These are phyloP conservation scores for Colletotrichum liaoningense DNA, from an alignment of 2,329 filamentous ascomycete species.

Conservation along the genomic window DNA sequence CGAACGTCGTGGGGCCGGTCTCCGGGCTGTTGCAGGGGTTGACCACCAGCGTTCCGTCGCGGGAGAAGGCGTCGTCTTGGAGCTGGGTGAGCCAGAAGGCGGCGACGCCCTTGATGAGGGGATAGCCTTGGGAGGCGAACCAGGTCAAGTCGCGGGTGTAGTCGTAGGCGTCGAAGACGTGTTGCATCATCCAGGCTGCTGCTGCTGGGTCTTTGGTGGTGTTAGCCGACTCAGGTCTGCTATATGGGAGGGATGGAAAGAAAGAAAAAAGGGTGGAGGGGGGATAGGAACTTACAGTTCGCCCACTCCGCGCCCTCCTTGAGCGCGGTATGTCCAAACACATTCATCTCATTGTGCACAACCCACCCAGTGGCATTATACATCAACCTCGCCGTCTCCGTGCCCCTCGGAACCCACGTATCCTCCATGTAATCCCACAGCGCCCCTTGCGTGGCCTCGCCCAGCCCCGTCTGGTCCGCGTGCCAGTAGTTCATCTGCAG, in stretches of 20 bases:
- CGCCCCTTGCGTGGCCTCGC: conserved; percentile 54
- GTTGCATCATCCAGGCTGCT: conserved; percentile 70
- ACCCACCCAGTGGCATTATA: conserved; percentile 68
- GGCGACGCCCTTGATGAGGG: conserved; percentile 63
- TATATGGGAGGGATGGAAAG: background rate
- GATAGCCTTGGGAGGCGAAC: conserved; percentile 61
- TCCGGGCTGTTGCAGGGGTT: conserved; percentile 71
- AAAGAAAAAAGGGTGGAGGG: background rate
- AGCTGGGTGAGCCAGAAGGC: conserved; percentile 68
- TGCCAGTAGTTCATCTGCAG: conserved; percentile 72
- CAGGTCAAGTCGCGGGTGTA: conserved; percentile 61
- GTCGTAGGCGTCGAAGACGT: conserved; percentile 67
- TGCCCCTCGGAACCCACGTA: conserved; percentile 64
- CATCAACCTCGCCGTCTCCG: conserved; percentile 62
- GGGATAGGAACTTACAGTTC: conserved; percentile 41
- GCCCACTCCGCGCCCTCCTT: conserved; percentile 46
- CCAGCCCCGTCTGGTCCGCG: conserved; percentile 63
- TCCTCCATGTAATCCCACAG: conserved; percentile 65
- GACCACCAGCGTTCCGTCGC: conserved; percentile 64
- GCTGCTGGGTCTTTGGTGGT: conserved; percentile 53
- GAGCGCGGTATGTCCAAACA: conserved; percentile 65
- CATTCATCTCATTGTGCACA: conserved; percentile 67
- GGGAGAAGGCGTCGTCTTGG: conserved; percentile 59
- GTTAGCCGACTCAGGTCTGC: conserved; percentile 40
- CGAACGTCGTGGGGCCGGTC: conserved; percentile 65